Evolutionary conservation across 495 filamentous ascomycete genomes (phyloP).

Genomic region (Aspergillus saccharolyticus): DNA sequence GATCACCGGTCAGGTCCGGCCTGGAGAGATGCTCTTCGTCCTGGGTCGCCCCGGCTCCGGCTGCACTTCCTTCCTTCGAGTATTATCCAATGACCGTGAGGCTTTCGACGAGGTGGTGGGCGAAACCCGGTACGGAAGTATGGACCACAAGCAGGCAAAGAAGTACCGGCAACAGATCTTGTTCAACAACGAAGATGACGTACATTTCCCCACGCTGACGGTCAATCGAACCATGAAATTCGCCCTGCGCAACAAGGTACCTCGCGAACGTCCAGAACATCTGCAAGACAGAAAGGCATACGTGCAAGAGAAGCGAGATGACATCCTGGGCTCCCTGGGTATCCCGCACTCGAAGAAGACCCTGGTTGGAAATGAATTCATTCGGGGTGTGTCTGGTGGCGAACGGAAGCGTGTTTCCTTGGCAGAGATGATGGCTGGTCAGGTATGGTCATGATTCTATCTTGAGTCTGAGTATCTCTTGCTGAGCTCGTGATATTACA

Average conservation of each 20-base stretch:
- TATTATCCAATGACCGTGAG: constrained; percentile 35
- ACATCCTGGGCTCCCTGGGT: constrained; percentile 71
- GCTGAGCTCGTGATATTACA: constrained; percentile 2
- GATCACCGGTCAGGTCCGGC: constrained; percentile 33
- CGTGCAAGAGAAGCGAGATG: constrained; percentile 61
- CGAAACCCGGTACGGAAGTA: constrained; percentile 30
- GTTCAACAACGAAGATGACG: constrained; percentile 54
- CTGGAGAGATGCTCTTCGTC: constrained; percentile 42
- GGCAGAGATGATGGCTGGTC: constrained; percentile 62
- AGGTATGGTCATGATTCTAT: constrained; percentile 44
- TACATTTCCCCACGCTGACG: constrained; percentile 75
- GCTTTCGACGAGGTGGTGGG: constrained; percentile 34
- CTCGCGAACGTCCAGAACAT: constrained; percentile 56
- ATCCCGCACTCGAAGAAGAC: constrained; percentile 75
- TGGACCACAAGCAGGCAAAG: constrained; percentile 31
- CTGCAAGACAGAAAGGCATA: constrained; percentile 47
- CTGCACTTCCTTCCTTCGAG: constrained; percentile 38
- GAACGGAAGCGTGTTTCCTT: constrained; percentile 82
- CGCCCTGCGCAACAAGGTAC: constrained; percentile 64
- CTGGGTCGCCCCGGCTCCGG: constrained; percentile 42
- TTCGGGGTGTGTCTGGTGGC: constrained; percentile 76
- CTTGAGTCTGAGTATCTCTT: constrained; percentile 8
- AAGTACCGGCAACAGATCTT: constrained; percentile 38
- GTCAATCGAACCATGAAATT: constrained; percentile 82
- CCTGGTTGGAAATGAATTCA: constrained; percentile 74